Base-by-base conservation (phyloP, 139 green algal species). In the Chlorella sp. region DNA sequence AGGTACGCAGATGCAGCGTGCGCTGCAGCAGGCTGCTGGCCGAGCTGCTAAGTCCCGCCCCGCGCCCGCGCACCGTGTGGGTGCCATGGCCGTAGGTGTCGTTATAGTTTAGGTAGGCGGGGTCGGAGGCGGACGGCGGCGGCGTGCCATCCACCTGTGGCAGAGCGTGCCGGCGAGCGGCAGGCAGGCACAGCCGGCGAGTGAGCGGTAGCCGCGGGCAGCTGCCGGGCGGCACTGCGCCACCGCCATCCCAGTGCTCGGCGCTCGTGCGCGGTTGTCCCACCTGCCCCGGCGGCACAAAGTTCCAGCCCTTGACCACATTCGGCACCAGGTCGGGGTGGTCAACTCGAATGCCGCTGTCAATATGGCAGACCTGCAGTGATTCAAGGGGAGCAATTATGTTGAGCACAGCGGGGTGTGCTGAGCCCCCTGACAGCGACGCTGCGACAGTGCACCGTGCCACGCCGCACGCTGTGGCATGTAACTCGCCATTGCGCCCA, bases 1-100 rank as follows among this genome's bases (percentile, higher is more conserved):
- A 81, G 88, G 77, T 93, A n/a, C 89, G 9, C 93, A 79, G 38
- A 95, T 80, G 53, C 90, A 91, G 8, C n/a, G n/a, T n/a, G n/a
- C n/a, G n/a, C n/a, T n/a, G n/a, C n/a, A n/a, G n/a, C n/a, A n/a
- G n/a, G n/a, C n/a, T n/a, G n/a, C n/a, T n/a, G n/a, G n/a, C n/a
- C n/a, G n/a, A n/a, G n/a, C n/a, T n/a, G n/a, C n/a, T n/a, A n/a
- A n/a, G n/a, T n/a, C n/a, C n/a, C n/a, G n/a, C n/a, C n/a, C n/a
- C n/a, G n/a, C n/a, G n/a, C n/a, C n/a, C n/a, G n/a, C n/a, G n/a
- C n/a, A 83, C 83, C 29, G 77, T 76, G 75, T 92, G 88, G 1
- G 86, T 91, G 60, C 72, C 72, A 25, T 78, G 72, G 33, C 72
- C 72, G 23, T 71, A 68, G 2, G 72, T 78, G 72, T 78, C 72